Conservation (phyloP, 371 early-diverging fungal species). For the Choanephora cucurbitarum region DNA sequence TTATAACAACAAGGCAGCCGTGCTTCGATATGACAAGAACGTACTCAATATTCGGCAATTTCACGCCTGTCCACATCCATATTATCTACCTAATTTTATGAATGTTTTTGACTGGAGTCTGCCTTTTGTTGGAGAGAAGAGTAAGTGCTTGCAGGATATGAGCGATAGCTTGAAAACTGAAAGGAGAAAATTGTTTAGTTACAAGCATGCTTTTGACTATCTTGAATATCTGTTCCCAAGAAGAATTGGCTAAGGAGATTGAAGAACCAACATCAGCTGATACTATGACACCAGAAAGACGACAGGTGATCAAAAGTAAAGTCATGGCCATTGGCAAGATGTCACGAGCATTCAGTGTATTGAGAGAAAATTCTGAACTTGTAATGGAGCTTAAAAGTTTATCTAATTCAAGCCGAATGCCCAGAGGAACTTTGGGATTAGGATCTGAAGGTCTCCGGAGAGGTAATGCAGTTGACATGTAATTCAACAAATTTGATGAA, state of each 20-base stretch:
- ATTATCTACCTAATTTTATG: constrained; percentile 97
- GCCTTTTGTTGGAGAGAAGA: constrained; percentile 98
- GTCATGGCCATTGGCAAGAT: constrained; percentile 92
- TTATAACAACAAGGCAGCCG: constrained; percentile 98
- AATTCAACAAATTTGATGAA: too few species aligned
- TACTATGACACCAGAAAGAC: constrained; percentile 53
- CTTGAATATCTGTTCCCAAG: constrained; percentile 88
- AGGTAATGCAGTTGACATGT: constrained; percentile 46
- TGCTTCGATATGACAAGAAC: constrained; percentile 94
- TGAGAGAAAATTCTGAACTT: constrained; percentile 88
- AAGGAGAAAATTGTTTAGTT: constrained; percentile 45
- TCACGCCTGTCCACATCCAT: constrained; percentile 91
- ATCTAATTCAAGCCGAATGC: constrained; percentile 78
- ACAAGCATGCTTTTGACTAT: constrained; percentile 93
- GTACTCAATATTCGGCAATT: constrained; percentile 96
- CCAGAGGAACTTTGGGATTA: constrained; percentile 81
- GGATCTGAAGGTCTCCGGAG: constrained; percentile 90
- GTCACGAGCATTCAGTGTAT: constrained; percentile 83
- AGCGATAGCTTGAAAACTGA: too few species aligned
- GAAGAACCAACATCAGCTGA: constrained; percentile 31
- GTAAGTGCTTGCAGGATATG: too few species aligned
- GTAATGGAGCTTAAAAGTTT: constrained; percentile 90
- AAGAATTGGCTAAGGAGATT: constrained; percentile 57
- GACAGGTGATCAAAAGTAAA: constrained; percentile 83
- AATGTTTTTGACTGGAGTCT: constrained; percentile 98